These are phyloP conservation scores for Taphrina deformans DNA, from an alignment of 1,139 yeast species.

Conservation along the genomic window DNA sequence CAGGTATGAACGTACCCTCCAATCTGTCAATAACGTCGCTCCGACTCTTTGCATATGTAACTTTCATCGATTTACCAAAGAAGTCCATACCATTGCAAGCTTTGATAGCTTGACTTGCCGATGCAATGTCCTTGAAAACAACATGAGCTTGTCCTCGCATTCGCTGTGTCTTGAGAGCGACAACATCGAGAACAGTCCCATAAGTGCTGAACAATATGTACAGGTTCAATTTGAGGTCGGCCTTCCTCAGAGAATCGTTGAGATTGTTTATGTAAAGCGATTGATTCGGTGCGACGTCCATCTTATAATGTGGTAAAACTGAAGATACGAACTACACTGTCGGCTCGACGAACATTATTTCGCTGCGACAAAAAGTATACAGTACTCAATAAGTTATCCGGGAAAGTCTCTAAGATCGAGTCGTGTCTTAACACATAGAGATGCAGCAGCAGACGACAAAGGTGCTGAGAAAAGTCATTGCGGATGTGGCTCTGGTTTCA, in stretches of 20 bases:
- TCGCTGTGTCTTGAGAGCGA: conserved; percentile 61
- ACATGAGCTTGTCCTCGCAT: conserved; percentile 81
- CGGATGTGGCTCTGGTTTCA: too few relatives aligned
- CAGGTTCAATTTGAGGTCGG: conserved; percentile 51
- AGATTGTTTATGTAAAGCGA: conserved; percentile 26
- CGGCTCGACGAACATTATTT: too few relatives aligned
- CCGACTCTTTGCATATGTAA: conserved; percentile 52
- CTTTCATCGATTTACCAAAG: conserved; percentile 57
- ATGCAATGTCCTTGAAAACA: conserved; percentile 53
- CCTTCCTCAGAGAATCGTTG: conserved; percentile 15
- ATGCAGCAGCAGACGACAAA: too few relatives aligned
- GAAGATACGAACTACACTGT: too few relatives aligned
- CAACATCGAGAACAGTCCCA: conserved; percentile 57
- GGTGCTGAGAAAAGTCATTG: too few relatives aligned
- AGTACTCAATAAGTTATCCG: too few relatives aligned
- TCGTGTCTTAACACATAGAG: too few relatives aligned
- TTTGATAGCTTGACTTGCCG: conserved; percentile 58
- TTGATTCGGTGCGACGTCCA: conserved; percentile 28
- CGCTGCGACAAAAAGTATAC: too few relatives aligned
- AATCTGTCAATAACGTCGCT: conserved; percentile 44
- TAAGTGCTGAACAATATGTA: conserved; percentile 50
- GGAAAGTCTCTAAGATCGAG: too few relatives aligned
- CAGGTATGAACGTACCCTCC: conserved; percentile 42
- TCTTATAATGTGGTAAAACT: too few relatives aligned
- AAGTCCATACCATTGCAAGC: conserved; percentile 54